Conservation (phyloP, 495 filamentous ascomycete species). For the Xylaria castorea region DNA sequence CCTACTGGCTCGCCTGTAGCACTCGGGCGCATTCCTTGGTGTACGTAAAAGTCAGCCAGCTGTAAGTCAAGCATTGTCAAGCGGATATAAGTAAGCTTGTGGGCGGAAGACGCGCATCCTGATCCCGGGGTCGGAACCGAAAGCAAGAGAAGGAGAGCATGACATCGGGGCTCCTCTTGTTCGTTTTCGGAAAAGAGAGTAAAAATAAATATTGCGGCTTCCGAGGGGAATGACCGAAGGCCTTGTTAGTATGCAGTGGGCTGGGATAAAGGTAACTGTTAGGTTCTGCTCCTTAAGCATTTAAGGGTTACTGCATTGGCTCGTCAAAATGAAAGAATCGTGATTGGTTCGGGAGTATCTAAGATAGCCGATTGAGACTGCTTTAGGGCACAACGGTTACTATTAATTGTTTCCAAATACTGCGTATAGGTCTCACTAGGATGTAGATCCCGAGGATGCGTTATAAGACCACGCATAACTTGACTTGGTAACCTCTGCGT, state of each 20-base stretch:
- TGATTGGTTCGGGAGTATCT: slow-evolving; percentile 30
- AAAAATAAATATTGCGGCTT: neutral
- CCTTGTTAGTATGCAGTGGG: neutral
- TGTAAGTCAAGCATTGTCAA: slow-evolving; percentile 8
- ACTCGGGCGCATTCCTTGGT: slow-evolving; percentile 12
- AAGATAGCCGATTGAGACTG: slow-evolving; percentile 24
- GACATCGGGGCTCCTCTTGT: neutral
- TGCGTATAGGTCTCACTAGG: slow-evolving; percentile 23
- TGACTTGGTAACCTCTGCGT: slow-evolving; percentile 17
- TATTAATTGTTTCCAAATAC: slow-evolving; percentile 26
- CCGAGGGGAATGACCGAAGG: neutral
- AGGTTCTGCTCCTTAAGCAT: neutral
- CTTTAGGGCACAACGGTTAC: slow-evolving; percentile 16
- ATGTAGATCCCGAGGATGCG: slow-evolving; percentile 23
- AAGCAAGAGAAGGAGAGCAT: neutral
- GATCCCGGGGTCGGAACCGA: slow-evolving; percentile 11
- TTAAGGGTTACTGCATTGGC: slow-evolving; percentile 7
- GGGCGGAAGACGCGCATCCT: neutral
- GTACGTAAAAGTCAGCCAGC: slow-evolving; percentile 8
- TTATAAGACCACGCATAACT: slow-evolving; percentile 21
- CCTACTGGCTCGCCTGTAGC: slow-evolving; percentile 19
- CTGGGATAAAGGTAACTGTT: neutral
- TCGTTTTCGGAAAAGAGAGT: neutral
- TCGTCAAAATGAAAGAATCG: neutral
- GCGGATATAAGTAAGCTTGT: neutral